A percentile compares a stretch with the other conserved stretches of the same genome.
phyloP scores from a whole-genome alignment of 129 eudicot genomes.

The Saussurea involucrata region DNA sequence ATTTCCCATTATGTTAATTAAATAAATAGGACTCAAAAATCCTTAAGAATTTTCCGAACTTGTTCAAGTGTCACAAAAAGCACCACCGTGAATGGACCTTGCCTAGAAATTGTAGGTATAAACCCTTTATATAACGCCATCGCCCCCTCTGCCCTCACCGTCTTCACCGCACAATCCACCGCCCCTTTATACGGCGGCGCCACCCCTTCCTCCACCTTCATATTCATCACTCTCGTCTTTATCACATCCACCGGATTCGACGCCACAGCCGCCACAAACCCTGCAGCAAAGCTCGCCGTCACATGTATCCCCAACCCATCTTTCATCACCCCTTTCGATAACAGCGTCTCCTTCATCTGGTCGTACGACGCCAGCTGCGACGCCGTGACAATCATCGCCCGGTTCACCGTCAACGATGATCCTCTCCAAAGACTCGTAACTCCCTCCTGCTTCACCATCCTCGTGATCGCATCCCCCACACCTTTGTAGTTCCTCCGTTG shows the following conservation, averaged over 20 bases:
- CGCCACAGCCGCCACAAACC: constrained; percentile 75
- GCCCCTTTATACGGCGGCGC: constrained; percentile 62
- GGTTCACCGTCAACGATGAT: constrained; percentile 73
- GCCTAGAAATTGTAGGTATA: constrained; percentile 70
- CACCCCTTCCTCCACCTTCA: constrained; percentile 62
- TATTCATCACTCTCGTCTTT: constrained; percentile 81
- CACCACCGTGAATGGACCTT: constrained; percentile 75
- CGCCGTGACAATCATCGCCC: constrained; percentile 86
- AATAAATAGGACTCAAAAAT: constrained; percentile 22
- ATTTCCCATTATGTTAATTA: too few species aligned
- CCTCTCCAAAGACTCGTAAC: constrained; percentile 72
- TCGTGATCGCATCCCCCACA: constrained; percentile 54
- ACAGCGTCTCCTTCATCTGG: constrained; percentile 63
- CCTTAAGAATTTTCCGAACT: constrained; percentile 61
- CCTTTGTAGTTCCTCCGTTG: constrained; percentile 65
- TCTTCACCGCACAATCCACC: constrained; percentile 65
- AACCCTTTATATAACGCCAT: constrained; percentile 79
- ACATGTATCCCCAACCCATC: constrained; percentile 79
- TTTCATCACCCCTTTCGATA: constrained; percentile 45
- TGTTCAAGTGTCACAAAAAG: constrained; percentile 77
- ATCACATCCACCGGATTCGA: constrained; percentile 82
- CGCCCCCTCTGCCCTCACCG: constrained; percentile 60
- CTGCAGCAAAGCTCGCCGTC: constrained; percentile 79
- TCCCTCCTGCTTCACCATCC: constrained; percentile 58
- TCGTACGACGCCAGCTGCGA: constrained; percentile 82